These are phyloP conservation scores for Nissolia schottii DNA, from an alignment of 306 rosid species.

Conservation along the genomic window DNA sequence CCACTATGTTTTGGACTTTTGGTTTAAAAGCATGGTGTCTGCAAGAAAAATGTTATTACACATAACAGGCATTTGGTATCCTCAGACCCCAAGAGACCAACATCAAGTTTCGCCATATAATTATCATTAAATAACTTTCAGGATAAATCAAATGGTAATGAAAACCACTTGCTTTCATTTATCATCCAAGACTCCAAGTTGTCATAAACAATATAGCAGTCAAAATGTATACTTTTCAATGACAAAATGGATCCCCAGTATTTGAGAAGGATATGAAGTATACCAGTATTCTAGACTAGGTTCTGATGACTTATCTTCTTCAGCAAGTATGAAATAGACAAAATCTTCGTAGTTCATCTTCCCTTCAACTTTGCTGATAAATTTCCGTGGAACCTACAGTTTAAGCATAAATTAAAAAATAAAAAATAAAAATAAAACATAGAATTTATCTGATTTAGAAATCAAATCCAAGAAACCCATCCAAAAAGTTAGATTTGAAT, in stretches of 20 bases:
- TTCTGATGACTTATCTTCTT: conserved; percentile 94
- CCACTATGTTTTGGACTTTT: background rate
- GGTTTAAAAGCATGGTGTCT: background rate
- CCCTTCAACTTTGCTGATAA: conserved; percentile 87
- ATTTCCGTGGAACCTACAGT: conserved; percentile 78
- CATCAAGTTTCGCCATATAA: background rate
- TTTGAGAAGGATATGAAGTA: conserved; percentile 24
- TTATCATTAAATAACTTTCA: background rate
- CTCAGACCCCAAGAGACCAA: background rate
- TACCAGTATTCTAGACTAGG: conserved; percentile 99
- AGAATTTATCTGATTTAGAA: background rate
- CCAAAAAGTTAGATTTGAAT: background rate
- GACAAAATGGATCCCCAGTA: conserved; percentile 19
- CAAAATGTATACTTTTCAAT: conserved; percentile 6
- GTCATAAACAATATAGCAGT: conserved; percentile 4
- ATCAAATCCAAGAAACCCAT: background rate
- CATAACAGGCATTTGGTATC: background rate
- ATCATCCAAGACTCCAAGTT: conserved; percentile 11
- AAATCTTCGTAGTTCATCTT: conserved; percentile 99
- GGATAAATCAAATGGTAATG: background rate
- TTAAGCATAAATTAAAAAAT: background rate
- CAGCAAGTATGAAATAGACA: conserved; percentile 94
- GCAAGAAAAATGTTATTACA: background rate
- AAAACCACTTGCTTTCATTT: conserved; percentile 20
- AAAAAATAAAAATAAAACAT: background rate